Percentiles rank a stretch among this genome's conserved stretches.
These are phyloP conservation scores for Saccharomycopsis fibuligera DNA, from an alignment of 805 yeast species.

Conservation along the genomic window DNA sequence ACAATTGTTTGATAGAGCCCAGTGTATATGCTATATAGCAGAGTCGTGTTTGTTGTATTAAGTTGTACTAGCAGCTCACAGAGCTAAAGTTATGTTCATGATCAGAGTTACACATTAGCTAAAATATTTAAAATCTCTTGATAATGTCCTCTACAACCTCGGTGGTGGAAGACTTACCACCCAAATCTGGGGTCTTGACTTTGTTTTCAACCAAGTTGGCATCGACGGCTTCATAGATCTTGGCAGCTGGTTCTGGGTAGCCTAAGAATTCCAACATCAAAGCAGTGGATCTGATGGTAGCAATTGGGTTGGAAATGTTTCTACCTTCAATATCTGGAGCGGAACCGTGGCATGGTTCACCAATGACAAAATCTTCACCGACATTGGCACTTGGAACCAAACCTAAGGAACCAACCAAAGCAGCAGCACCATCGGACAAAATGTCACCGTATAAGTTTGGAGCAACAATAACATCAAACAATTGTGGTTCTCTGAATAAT, in stretches of 20 bases:
- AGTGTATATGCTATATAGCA: too few relatives aligned
- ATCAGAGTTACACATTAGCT: too few relatives aligned
- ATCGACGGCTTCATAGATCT: slow-evolving; percentile 90
- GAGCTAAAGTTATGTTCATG: too few relatives aligned
- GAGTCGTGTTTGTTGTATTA: too few relatives aligned
- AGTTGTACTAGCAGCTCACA: too few relatives aligned
- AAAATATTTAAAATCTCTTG: slow-evolving; percentile 39
- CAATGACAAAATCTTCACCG: slow-evolving; percentile 92
- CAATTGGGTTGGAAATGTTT: slow-evolving; percentile 93
- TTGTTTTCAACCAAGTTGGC: slow-evolving; percentile 78
- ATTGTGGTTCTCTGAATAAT: slow-evolving; percentile 96
- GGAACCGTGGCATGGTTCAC: slow-evolving; percentile 99
- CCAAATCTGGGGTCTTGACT: slow-evolving; percentile 83
- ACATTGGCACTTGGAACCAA: slow-evolving; percentile 98
- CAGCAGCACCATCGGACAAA: slow-evolving; percentile 96
- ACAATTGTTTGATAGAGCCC: too few relatives aligned
- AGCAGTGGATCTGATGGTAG: slow-evolving; percentile 96
- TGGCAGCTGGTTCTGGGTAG: slow-evolving; percentile 79
- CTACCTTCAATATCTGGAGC: slow-evolving; percentile 98
- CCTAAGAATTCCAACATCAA: slow-evolving; percentile 97
- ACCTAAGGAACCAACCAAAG: slow-evolving; percentile 94
- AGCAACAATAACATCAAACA: slow-evolving; percentile 96
- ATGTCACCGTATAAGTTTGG: slow-evolving; percentile 98
- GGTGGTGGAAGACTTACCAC: slow-evolving; percentile 82
- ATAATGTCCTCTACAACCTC: slow-evolving; percentile 83